Base-by-base conservation (phyloP, 1,284 basidiomycete species). In the Marasmius fiardii region DNA sequence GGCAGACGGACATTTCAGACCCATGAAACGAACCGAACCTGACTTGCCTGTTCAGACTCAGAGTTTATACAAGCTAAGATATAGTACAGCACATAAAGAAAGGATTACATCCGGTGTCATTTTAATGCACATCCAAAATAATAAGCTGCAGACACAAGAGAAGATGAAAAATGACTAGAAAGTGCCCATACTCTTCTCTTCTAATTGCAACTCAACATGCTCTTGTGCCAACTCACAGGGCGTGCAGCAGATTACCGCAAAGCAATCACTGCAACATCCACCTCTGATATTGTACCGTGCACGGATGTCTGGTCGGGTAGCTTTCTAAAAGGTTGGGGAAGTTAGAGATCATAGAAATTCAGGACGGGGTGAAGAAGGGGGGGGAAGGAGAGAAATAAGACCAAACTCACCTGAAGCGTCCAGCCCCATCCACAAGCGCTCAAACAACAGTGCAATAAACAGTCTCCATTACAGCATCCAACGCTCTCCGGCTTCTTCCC, bases 161-260 rank as follows among this genome's bases (percentile, higher is more conserved):
- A n/a, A n/a, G n/a, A n/a, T n/a, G n/a, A n/a, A n/a, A n/a, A n/a
- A n/a, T n/a, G n/a, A n/a, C n/a, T n/a, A n/a, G n/a, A 26, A 21
- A 35, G 16, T 16, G n/a, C 47, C 26, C 24, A 31, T 31, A 26
- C 47, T 49, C 26, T 20, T 26, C 58, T 76, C 75, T 60, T 76
- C 74, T 24, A 69, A 55, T 56, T 67, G 62, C 11, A 76, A 34
- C 63, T 76, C 75, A 26, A 68, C 64, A 43, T 61, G 61, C 52
- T 69, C 71, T 59, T 76, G 75, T 1, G 67, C 66, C 44, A 76
- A 68, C 12, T 68, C 65, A 53, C 74, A 76, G 20, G 72, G 67
- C 1, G 58, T 58, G 62, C 75, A 76, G 60, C 65, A 75, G 26
- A 55, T 66, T 2, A 67, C 58, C 10, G 62, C 56, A 21, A 60